Percentiles rank a stretch among this genome's conserved stretches.
These are phyloP conservation scores for Colletotrichum lindemuthianum DNA, from an alignment of 2,329 filamentous ascomycete genomes.

Conservation along the genomic window DNA sequence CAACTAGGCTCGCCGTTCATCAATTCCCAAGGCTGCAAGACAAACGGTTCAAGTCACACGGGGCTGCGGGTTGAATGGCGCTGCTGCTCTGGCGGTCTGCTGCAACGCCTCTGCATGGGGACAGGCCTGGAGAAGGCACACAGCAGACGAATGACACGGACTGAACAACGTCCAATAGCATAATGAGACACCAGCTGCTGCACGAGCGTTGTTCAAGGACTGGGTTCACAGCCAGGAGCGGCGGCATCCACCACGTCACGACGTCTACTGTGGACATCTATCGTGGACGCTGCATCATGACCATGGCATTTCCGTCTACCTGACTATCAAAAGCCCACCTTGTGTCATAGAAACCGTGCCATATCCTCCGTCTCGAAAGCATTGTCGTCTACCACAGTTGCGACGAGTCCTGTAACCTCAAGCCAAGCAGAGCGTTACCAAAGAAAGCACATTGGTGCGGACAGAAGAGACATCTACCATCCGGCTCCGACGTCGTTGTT, in stretches of 20 bases:
- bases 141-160: too few relatives aligned
- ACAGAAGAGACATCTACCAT: constrained; percentile 24
- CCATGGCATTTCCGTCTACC: constrained; percentile 9
- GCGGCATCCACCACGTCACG: neutral
- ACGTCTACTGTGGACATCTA: neutral
- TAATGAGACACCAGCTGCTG: too few relatives aligned
- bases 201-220: too few relatives aligned
- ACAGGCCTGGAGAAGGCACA: too few relatives aligned
- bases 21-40: too few relatives aligned
- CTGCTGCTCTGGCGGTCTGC: too few relatives aligned
- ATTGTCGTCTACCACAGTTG: constrained; percentile 28
- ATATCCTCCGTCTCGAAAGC: constrained; percentile 19
- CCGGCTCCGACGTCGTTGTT: constrained; percentile 3
- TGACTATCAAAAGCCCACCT: constrained; percentile 17
- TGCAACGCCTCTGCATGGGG: too few relatives aligned
- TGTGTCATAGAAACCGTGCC: constrained; percentile 2
- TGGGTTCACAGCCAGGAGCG: neutral
- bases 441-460: neutral
- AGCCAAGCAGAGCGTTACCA: constrained; percentile 19
- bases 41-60: too few relatives aligned
- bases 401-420: constrained; percentile 31
- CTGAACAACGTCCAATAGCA: too few relatives aligned
- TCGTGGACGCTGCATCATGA: neutral
- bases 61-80: too few relatives aligned
- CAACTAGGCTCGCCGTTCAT: too few relatives aligned